These are phyloP conservation scores for Aspergillus glaucus DNA, from an alignment of 2,329 filamentous ascomycete genomes.

Conservation along the genomic window DNA sequence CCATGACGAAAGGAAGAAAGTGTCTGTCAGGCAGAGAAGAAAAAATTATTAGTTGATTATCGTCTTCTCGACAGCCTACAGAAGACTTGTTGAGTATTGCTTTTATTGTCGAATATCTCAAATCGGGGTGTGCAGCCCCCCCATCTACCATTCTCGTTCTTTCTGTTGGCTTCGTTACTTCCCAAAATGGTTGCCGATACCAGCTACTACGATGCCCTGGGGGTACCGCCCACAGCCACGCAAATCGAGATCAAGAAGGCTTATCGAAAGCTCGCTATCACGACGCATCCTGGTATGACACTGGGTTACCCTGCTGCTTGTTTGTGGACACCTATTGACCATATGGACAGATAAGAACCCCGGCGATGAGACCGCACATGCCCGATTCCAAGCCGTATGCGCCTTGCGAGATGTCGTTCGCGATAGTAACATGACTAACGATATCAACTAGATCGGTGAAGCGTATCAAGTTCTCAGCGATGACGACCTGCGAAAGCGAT, in stretches of 20 bases:
- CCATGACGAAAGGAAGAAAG: constrained; percentile 22
- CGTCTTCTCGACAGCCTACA: neutral
- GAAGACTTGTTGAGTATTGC: neutral
- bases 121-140: neutral
- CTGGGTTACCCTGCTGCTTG: neutral
- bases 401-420: neutral
- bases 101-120: neutral
- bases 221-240: constrained; percentile 75
- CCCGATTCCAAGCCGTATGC: constrained; percentile 80
- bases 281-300: constrained; percentile 72
- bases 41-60: neutral
- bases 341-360: constrained; percentile 79
- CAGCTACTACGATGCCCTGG: constrained; percentile 78
- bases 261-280: constrained; percentile 88
- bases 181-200: constrained; percentile 77
- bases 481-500: constrained; percentile 76
- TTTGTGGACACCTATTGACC: constrained; percentile 7
- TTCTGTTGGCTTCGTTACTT: neutral
- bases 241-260: constrained; percentile 96
- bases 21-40: constrained; percentile 19
- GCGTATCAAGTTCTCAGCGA: constrained; percentile 77
- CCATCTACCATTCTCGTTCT: neutral
- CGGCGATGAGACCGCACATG: constrained; percentile 86
- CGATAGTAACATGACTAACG: neutral
- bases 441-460: constrained; percentile 52